phyloP scores from a whole-genome alignment of 306 rosid species.

The Malus fusca region DNA sequence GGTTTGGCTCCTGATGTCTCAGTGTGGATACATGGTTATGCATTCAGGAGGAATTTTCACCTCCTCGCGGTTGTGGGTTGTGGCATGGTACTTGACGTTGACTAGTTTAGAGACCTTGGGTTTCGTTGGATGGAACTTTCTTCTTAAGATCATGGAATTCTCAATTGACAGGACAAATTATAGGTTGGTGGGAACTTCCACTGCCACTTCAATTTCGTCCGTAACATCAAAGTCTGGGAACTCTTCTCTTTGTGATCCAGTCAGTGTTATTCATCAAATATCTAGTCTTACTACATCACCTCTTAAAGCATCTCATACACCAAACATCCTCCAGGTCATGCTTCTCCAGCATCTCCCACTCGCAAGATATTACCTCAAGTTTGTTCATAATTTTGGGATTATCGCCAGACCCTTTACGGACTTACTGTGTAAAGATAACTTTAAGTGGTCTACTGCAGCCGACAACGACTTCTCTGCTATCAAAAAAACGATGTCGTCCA shows the following conservation, averaged over 20 bases:
- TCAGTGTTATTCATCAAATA: too few relatives aligned
- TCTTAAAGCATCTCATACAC: fast-evolving
- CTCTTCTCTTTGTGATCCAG: too few relatives aligned
- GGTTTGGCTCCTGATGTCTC: too few relatives aligned
- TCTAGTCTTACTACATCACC: too few relatives aligned
- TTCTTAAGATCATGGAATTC: too few relatives aligned
- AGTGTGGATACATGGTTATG: background rate
- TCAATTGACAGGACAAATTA: background rate
- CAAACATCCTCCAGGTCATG: fast-evolving
- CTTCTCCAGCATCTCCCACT: background rate
- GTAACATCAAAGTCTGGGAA: fast-evolving
- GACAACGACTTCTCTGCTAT: background rate
- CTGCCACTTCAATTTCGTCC: background rate
- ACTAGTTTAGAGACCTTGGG: background rate
- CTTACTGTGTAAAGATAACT: background rate
- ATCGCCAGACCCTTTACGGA: background rate
- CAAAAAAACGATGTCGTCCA: background rate
- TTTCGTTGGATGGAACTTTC: background rate
- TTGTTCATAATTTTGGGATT: background rate
- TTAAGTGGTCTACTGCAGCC: background rate
- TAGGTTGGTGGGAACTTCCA: background rate
- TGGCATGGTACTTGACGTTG: background rate
- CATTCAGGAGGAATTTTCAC: background rate
- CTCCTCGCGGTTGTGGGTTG: fast-evolving
- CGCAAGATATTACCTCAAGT: background rate